Evolutionary conservation across 345 rosid genomes (phyloP), one percentile per base, ranked within the genome.

Genomic region (Lagerstroemia speciosa): DNA sequence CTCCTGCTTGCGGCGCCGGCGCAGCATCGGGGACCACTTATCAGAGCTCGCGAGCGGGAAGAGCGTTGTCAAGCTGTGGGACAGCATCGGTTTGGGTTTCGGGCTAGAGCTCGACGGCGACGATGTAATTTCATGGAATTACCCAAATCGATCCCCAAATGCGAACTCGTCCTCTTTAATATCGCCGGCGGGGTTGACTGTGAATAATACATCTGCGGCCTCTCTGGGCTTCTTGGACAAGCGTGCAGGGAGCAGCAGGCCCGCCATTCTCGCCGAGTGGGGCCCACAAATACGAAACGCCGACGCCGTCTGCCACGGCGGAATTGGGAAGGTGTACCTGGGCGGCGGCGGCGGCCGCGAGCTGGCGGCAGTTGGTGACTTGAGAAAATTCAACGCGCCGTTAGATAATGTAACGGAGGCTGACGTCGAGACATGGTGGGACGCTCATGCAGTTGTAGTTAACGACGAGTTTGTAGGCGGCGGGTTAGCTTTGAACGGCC

Each of bases 241-340:
- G 52, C 93, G 98, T 8, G 75, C 67, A 0, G 79, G 78, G 0
- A 69, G 74, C 19, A 58, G 69, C 62, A 38, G 79, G 24, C 95
- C 98, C 67, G 77, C 81, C 48, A 79, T 92, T 17, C 62, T 85
- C 3, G 89, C 88, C 6, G 98, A 89, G 34, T 87, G 94, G 91
- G 74, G 73, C 60, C 85, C 84, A 16, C 74, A 52, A 37, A 67
- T 68, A 3, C 85, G 79, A 72, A 79, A 80, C 66, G 67, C 78
- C 15, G 68, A 72, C 0, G 74, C 75, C 1, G 77, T 86, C 50
- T 52, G 63, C 2, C 67, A 29, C 1, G 80, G 81, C 34, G 82
- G 78, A 68, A 67, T 74, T 11, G 75, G 70, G 75, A 82, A 83
- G 74, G 72, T 87, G n/a, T 78, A 77, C 79, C 77, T 90, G 27